Evolutionary conservation across 805 yeast species (phyloP), one percentile per base, ranked within the genome.

Genomic region (Komagataella populi): DNA sequence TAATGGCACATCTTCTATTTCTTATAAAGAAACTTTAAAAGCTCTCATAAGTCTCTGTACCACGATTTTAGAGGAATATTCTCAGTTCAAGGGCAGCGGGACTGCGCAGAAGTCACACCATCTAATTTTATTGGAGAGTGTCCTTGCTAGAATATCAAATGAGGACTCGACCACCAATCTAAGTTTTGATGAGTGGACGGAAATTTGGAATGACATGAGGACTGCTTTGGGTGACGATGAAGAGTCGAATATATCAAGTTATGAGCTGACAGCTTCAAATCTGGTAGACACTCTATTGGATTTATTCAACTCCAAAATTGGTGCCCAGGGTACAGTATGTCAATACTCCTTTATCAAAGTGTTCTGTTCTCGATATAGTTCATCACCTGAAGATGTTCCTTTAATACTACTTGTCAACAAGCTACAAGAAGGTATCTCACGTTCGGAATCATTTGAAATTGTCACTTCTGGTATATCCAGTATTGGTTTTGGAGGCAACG

Each of bases 361-460:
- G 1, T 78, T 78, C 48, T 67, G 68, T 54, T 56, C 66, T 18
- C 50, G 52, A 24, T 48, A 39, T 58, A 65, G 49, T 63, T 67
- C 46, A 62, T 65, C 57, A 56, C 59, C 5, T 70, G 67, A 50
- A 16, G 50, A 55, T 17, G 54, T 70, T 4, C 69, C 76, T 0
- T 59, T 80, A 46, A 67, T 66, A 5, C 59, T 69, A 3, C 65
- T 87, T 20, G 74, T 87, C 1, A 64, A 66, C 4, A 78, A 81
- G 54, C 66, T 88, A 16, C 93, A 87, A 54, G 89, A 85, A 52
- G 79, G 87, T 0, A 64, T 88, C 20, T 79, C 87, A 1, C 73
- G 95, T 57, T 71, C 80, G 0, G 96, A 89, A 61, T 70, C 83
- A 0, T 86, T 88, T 62, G 84, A 80, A 45, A 78, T 88, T 16